These are phyloP conservation scores for Globisporangium barbulae DNA, from an alignment of 352 stramenopile species.

Conservation along the genomic window DNA sequence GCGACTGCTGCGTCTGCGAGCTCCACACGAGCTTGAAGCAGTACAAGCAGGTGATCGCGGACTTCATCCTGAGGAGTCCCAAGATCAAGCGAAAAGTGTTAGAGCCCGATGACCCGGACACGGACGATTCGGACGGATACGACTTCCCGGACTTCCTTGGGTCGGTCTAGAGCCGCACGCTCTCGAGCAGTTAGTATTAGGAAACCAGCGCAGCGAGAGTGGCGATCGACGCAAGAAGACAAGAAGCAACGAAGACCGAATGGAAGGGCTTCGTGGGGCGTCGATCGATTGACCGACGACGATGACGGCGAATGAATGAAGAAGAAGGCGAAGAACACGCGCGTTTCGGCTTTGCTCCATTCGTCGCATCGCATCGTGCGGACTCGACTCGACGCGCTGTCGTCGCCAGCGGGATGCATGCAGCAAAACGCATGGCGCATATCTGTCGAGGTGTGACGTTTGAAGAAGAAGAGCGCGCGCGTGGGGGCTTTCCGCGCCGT, in stretches of 20 bases:
- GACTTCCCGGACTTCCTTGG: constrained; percentile 20
- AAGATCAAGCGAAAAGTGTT: constrained; percentile 36
- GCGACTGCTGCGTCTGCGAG: constrained; percentile 56
- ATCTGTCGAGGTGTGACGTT: constrained; percentile 6
- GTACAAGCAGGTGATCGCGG: constrained; percentile 54
- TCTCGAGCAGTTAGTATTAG: constrained; percentile 17
- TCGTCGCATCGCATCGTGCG: too few species aligned
- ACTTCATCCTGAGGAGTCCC: constrained; percentile 59
- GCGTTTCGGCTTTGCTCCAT: not conserved
- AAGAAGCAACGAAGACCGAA: constrained; percentile 11
- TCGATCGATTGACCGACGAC: constrained; percentile 10
- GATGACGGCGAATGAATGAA: not conserved
- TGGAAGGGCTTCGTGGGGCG: constrained; percentile 17
- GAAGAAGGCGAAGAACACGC: not conserved
- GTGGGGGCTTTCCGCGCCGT: not conserved
- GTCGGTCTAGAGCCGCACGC: not conserved
- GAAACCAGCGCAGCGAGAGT: constrained; percentile 8
- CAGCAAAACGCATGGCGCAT: constrained; percentile 7
- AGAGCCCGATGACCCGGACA: constrained; percentile 15
- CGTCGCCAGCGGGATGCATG: constrained; percentile 5
- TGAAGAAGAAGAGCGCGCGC: constrained; percentile 8
- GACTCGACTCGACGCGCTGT: not conserved
- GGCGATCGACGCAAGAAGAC: constrained; percentile 1
- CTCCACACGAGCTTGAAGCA: constrained; percentile 40
- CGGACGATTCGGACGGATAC: constrained; percentile 16